Percentiles rank a stretch among this genome's conserved stretches.
phyloP scores from a whole-genome alignment of 2,329 filamentous ascomycete genomes.

The Hymenoscyphus albidus region DNA sequence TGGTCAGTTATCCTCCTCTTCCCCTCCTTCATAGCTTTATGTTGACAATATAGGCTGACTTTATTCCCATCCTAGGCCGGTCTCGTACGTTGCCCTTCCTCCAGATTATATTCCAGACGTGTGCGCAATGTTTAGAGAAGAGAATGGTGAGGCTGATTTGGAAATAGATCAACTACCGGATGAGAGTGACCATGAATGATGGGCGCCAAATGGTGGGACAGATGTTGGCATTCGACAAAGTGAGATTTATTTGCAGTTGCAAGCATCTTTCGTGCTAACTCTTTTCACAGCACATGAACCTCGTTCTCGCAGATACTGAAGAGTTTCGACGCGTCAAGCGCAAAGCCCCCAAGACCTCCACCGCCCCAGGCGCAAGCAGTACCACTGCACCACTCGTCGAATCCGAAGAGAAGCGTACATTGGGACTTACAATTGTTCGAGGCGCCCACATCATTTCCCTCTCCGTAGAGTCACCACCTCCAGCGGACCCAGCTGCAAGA shows the following conservation, averaged over 20 bases:
- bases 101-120: constrained; percentile 35
- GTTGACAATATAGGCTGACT: constrained; percentile 60
- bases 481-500: constrained; percentile 85
- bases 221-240: constrained; percentile 98
- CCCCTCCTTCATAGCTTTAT: constrained; percentile 40
- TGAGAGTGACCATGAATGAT: constrained; percentile 94
- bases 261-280: constrained; percentile 12
- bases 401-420: constrained; percentile 94
- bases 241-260: constrained; percentile 37
- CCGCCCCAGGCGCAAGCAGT: constrained; percentile 50
- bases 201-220: constrained; percentile 95
- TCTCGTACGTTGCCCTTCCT: constrained; percentile 55
- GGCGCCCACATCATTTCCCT: constrained; percentile 93
- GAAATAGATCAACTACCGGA: constrained; percentile 93
- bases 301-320: constrained; percentile 97
- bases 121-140: constrained; percentile 11
- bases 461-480: constrained; percentile 92
- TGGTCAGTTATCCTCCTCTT: constrained; percentile 65
- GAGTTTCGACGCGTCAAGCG: constrained; percentile 91
- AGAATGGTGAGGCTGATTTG: constrained; percentile 21
- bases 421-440: constrained; percentile 90
- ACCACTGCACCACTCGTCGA: constrained; percentile 68
- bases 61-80: constrained; percentile 56
- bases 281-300: constrained; percentile 82
- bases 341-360: constrained; percentile 69